Base-by-base conservation (phyloP, 2,329 filamentous ascomycete species). In the Colletotrichum australisinense region DNA sequence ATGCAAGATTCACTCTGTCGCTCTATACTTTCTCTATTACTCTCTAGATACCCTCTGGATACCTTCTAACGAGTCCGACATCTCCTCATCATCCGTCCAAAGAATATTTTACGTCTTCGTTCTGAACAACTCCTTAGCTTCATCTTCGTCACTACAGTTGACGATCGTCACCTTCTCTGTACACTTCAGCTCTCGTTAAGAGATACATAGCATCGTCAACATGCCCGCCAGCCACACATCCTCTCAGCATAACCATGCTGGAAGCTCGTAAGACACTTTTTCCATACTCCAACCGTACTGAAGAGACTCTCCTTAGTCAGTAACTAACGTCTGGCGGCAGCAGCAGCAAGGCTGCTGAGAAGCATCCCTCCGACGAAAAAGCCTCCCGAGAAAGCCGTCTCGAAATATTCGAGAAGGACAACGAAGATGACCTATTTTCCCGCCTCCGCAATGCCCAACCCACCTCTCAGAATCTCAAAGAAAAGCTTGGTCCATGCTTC, bases 381-480 rank as follows among this genome's bases (percentile, higher is more conserved):
- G 8, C 53, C 63, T 65, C 53, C 12, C 57, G 66, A 32, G 22
- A 72, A 42, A 3, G 6, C 7, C 70, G 70, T 14, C 5, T 63
- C 22, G 59, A 9, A 4, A 69, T 2, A 5, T 72, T 49, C 59
- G 14, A 28, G 19, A 24, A 16, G 3, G 59, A 72, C 46, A 64
- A 26, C 12, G 30, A 14, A 32, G 46, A 72, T n/a, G 19, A 59
- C 26, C 59, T 59, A 9, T 12, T 52, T 35, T 9, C 49, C 9
- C 59, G 59, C 26, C 6, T 60, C 26, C 35, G n/a, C 14, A 63
- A 53, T 19, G 49, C 26, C n/a, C 3, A 59, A 22, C 6, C 11
- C n/a, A 53, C n/a, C 4, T 19, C 42, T 14, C 12, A 32, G 53
- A 63, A 58, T 4, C 49, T 52, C 35, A n/a, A 32, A 7, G 58